These are phyloP conservation scores for Candida maesae DNA, from an alignment of 805 yeast genomes.

Conservation along the genomic window DNA sequence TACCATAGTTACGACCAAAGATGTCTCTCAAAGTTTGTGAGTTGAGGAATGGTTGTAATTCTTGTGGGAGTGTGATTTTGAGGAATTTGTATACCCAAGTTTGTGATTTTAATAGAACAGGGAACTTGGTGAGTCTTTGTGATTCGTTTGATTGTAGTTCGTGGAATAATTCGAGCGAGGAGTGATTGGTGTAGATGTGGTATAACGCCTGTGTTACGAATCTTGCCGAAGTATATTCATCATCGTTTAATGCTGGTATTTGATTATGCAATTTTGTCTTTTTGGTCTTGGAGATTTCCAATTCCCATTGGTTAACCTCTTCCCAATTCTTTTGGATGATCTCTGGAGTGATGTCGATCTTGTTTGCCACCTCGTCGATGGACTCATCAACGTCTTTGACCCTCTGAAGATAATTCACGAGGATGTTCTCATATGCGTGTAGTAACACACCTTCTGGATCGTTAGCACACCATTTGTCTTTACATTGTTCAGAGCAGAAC, in stretches of 20 bases:
- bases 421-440: slow-evolving; percentile 31
- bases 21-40: slow-evolving; percentile 40
- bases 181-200: slow-evolving; percentile 25
- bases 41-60: slow-evolving; percentile 34
- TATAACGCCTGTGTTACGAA: slow-evolving; percentile 41
- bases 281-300: slow-evolving; percentile 30
- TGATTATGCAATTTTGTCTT: slow-evolving; percentile 32
- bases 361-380: slow-evolving; percentile 9
- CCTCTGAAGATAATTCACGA: slow-evolving; percentile 21
- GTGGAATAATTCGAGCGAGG: slow-evolving; percentile 29
- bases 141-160: slow-evolving; percentile 50
- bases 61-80: slow-evolving; percentile 34
- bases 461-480: slow-evolving; percentile 30
- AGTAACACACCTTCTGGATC: slow-evolving; percentile 38
- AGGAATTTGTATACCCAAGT: slow-evolving; percentile 46
- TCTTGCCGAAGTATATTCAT: slow-evolving; percentile 49
- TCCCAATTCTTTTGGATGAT: slow-evolving; percentile 36
- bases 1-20: slow-evolving; percentile 58
- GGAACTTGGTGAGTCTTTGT: slow-evolving; percentile 42
- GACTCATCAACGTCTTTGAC: slow-evolving; percentile 27
- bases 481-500: slow-evolving; percentile 51
- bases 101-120: slow-evolving; percentile 45
- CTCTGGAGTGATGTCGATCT: slow-evolving; percentile 14
- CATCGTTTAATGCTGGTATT: slow-evolving; percentile 45
- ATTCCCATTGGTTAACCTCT: slow-evolving; percentile 36